A percentile compares a stretch with the other conserved stretches of the same genome.
phyloP scores from a whole-genome alignment of 345 rosid genomes.

The Toxicodendron radicans region DNA sequence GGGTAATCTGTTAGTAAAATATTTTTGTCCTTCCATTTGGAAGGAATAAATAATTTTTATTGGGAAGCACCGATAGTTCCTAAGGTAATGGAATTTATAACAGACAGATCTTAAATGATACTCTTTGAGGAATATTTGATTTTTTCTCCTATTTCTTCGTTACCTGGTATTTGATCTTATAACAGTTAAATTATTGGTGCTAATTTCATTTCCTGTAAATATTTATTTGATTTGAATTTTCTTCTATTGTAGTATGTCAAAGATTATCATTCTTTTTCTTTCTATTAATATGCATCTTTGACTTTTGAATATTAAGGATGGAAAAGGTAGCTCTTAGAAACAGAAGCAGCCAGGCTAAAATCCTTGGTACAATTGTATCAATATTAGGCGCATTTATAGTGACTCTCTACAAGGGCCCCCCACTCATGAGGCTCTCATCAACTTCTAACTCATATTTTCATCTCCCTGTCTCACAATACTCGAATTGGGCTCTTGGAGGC shows the following conservation, averaged over 20 bases:
- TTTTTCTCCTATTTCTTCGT: neutral
- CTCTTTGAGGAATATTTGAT: neutral
- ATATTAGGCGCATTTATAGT: slow-evolving; percentile 42
- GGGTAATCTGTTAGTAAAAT: too few relatives aligned
- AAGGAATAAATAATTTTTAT: too few relatives aligned
- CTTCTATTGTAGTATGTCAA: neutral
- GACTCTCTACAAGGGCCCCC: slow-evolving; percentile 48
- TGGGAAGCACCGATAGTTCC: too few relatives aligned
- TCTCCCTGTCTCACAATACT: slow-evolving; percentile 23
- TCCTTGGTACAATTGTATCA: slow-evolving; percentile 40
- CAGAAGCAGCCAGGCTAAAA: slow-evolving; percentile 42
- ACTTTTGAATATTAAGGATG: slow-evolving; percentile 31
- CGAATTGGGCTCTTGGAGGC: slow-evolving; percentile 41
- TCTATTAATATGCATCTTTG: neutral
- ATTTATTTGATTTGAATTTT: neutral
- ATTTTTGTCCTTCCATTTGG: too few relatives aligned
- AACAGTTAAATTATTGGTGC: neutral
- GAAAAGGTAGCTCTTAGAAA: slow-evolving; percentile 35
- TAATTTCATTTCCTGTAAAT: neutral
- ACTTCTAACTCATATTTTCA: neutral
- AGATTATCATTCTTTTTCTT: neutral
- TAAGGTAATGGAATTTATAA: too few relatives aligned
- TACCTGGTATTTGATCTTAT: neutral
- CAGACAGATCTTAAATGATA: neutral
- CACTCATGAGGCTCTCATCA: slow-evolving; percentile 7